Percentiles rank a stretch among this genome's conserved stretches.
Conservation (phyloP, 2,329 filamentous ascomycete genomes). For the Bipolaris gigantea region DNA sequence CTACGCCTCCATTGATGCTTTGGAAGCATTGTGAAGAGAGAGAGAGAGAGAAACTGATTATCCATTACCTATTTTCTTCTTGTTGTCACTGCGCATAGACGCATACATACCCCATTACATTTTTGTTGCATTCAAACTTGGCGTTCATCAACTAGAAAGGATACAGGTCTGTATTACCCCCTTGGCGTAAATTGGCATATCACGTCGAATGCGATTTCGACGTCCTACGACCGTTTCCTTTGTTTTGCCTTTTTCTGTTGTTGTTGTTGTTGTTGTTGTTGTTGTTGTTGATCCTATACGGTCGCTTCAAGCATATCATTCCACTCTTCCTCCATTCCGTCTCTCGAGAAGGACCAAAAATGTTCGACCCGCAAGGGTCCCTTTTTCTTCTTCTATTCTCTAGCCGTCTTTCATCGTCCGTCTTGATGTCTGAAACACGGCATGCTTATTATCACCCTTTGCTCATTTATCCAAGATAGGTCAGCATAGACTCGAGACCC, state of each 20-base stretch:
- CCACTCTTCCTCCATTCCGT: not conserved
- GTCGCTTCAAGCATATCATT: not conserved
- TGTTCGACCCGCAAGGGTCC: not conserved
- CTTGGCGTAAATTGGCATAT: slow-evolving; percentile 31
- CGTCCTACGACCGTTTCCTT: slow-evolving; percentile 38
- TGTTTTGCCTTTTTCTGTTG: slow-evolving; percentile 15
- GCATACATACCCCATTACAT: not conserved
- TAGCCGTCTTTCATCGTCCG: not conserved
- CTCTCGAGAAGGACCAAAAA: not conserved
- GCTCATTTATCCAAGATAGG: not conserved
- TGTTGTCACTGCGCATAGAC: slow-evolving; percentile 14
- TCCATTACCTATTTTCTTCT: not conserved
- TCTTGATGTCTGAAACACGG: not conserved
- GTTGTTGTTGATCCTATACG: not conserved
- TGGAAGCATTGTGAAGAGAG: slow-evolving; percentile 18
- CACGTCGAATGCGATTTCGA: slow-evolving; percentile 40
- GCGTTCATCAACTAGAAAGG: slow-evolving; percentile 1
- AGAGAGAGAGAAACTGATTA: not conserved
- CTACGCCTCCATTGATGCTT: slow-evolving; percentile 25
- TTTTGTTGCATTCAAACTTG: slow-evolving; percentile 1
- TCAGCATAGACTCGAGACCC: not conserved
- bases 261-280: no score
- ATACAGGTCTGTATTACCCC: not conserved
- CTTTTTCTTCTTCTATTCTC: not conserved
- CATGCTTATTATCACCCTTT: not conserved